phyloP scores from a whole-genome alignment of 176 grass and related monocot genomes.

The Cymbopogon citratus region DNA sequence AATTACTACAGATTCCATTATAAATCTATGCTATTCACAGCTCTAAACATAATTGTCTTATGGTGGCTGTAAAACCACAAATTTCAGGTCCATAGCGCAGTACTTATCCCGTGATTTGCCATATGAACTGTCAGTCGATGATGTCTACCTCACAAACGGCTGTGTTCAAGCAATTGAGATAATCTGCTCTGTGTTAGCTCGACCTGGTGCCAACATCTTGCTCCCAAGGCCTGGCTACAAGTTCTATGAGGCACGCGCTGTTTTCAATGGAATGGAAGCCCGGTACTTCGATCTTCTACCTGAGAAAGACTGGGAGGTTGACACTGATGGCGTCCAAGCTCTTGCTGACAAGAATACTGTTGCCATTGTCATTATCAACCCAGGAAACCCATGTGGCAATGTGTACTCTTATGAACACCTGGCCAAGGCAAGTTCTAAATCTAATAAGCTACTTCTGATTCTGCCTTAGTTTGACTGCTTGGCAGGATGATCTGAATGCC shows the following conservation, averaged over 20 bases:
- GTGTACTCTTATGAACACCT: conserved; percentile 72
- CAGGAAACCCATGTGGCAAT: conserved; percentile 70
- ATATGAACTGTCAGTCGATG: conserved; percentile 31
- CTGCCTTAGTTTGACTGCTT: background rate
- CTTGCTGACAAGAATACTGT: conserved; percentile 65
- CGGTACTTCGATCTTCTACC: conserved; percentile 65
- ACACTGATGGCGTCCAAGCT: conserved; percentile 37
- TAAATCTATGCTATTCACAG: background rate
- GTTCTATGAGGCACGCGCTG: conserved; percentile 52
- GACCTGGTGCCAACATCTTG: conserved; percentile 59
- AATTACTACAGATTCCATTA: background rate
- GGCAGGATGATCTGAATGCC: background rate
- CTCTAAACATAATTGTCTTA: background rate
- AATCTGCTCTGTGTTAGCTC: conserved; percentile 40
- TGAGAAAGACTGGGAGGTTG: conserved; percentile 59
- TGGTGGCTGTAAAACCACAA: background rate
- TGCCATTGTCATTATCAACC: conserved; percentile 70
- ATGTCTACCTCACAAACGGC: conserved; percentile 59
- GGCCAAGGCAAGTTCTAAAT: conserved; percentile 36
- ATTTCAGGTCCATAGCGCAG: conserved; percentile 44
- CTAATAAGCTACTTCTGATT: background rate
- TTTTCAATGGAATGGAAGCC: conserved; percentile 43
- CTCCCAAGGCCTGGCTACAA: conserved; percentile 62
- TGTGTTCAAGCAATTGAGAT: conserved; percentile 65
- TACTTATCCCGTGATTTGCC: conserved; percentile 55